phyloP scores from a whole-genome alignment of 305 asterid genomes.

The Solanum hybrid region DNA sequence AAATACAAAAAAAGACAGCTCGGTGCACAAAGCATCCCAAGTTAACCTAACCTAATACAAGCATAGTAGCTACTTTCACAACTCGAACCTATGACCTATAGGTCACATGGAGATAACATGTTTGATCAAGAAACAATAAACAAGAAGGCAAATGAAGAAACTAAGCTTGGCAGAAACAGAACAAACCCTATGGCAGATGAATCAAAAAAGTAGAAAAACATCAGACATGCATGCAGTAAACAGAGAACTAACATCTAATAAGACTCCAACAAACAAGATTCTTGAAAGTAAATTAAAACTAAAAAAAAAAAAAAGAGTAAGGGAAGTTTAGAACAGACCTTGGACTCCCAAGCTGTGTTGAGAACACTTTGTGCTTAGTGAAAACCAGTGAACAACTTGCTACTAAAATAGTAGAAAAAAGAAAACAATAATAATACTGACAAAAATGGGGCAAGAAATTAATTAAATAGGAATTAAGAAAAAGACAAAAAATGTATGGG shows the following conservation, averaged over 20 bases:
- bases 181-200: background rate
- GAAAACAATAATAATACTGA: conserved; percentile 29
- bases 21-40: background rate
- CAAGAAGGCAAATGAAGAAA: background rate
- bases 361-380: conserved; percentile 7
- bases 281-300: background rate
- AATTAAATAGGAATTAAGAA: conserved; percentile 23
- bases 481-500: conserved; percentile 37
- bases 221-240: conserved; percentile 5
- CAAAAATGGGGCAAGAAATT: conserved; percentile 1
- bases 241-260: background rate
- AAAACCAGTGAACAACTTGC: conserved; percentile 1
- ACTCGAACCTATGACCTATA: background rate
- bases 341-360: conserved; percentile 2
- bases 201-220: background rate
- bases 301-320: conserved; percentile 3
- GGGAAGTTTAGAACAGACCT: conserved; percentile 6
- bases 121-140: background rate
- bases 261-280: background rate
- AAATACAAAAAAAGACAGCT: background rate
- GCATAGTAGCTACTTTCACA: background rate
- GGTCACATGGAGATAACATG: background rate
- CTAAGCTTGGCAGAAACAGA: background rate
- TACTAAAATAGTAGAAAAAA: conserved; percentile 11
- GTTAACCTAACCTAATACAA: background rate